Base-by-base conservation (phyloP, 140 eudicot genomes). In the Anethum foeniculum region DNA sequence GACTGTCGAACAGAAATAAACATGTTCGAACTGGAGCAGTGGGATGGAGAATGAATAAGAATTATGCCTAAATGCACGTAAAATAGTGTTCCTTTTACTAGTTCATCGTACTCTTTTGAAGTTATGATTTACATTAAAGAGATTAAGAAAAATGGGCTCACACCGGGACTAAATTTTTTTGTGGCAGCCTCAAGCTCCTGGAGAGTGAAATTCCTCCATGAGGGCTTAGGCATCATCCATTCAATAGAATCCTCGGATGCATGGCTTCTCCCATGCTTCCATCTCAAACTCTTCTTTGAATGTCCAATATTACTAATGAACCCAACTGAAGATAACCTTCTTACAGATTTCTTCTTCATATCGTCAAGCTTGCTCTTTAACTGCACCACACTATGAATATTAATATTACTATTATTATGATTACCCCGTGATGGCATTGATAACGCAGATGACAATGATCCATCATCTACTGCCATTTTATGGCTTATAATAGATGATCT, bases 161-260 rank as follows among this genome's bases (percentile, higher is more conserved):
- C 80, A 95, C 99, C 96, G 44, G 93, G 79, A 65, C 88, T 88
- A 72, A 92, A 95, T 60, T 83, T 62, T 79, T 91, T 87, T 6
- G 99, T 95, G 44, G 99, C 99, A 48, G 84, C 83, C 28, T 83
- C 83, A 28, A 95, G 91, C 81, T 95, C 99, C 0, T 82, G 85
- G 65, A 82, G 82, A 44, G 80, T 83, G 48, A 92, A 95, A 79
- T 92, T 95, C 89, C 97, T 90, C 99, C 97, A 95, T 32, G 93
- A 89, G 18, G 97, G 99, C 82, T 95, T 95, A 1, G 91, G 88
- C 78, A 85, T 84, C 21, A 80, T 84, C 78, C 88, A 82, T 25
- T 84, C 91, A 81, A 86, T 75, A 46, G 77, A 74, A 56, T 84
- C 97, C 21, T 86, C 97, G 1, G 85, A 47, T 68, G 82, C 80